Evolutionary conservation across 768 basidiomycete genomes (phyloP), one percentile per base, ranked within the genome.

Genomic region (Gelatoporia subvermispora): DNA sequence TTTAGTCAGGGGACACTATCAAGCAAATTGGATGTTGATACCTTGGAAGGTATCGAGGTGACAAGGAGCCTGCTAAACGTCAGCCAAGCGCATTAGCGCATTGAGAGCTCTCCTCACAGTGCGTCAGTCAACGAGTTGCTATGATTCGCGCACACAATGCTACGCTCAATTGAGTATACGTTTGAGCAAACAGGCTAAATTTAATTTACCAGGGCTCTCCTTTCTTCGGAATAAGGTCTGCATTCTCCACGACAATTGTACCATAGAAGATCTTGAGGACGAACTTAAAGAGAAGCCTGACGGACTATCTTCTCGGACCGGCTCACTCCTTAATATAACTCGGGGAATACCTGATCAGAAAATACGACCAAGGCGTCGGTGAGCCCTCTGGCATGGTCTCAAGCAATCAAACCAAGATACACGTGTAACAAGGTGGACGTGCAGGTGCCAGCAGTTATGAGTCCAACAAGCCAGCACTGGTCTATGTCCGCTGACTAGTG

Each of bases 181-280:
- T 31, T 13, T 42, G 40, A 43, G 15, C 41, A 4, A 8, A 41
- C 31, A n/a, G 20, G 40, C 28, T 8, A 43, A 34, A 20, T 4
- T 8, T 41, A 31, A 45, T 71, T 55, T 55, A 88, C 90, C 86
- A 89, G 56, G 92, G 87, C 46, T 72, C 68, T 3, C 91, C 92
- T 10, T 76, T 82, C 57, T 72, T 65, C 18, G 90, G 88, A 43
- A 94, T 80, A 43, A 79, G 67, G 40, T 89, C 70, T 3, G 72
- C 71, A 60, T 88, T 87, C 65, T 94, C 89, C 15, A 94, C 76
- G 21, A 93, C 87, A 48, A 94, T 91, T 9, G 84, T 79, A 1
- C 88, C 88, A 65, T 94, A 94, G 68, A 94, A 94, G 53, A 93
- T 88, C 63, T 88, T 88, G 59, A 94, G 81, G 2, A 92, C 89